Base-by-base conservation (phyloP, 306 rosid species). In the Ormosia emarginata region DNA sequence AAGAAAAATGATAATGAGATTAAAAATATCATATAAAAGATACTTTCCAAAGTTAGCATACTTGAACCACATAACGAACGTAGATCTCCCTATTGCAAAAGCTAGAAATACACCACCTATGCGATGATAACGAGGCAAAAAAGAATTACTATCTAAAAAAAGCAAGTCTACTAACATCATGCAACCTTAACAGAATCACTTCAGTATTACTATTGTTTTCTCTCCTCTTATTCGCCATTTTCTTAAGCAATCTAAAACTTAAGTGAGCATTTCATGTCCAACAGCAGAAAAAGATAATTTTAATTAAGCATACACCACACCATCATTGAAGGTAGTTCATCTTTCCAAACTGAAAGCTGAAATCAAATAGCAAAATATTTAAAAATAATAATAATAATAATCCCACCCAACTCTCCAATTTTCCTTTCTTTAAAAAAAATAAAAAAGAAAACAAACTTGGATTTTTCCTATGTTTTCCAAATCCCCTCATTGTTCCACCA, bases 241-340 rank as follows among this genome's bases (percentile, higher is more conserved):
- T 74, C 64, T 73, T 65, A 78, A 71, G 46, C 67, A 53, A 40
- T 78, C 34, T 36, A 40, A 43, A 78, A 77, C 61, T 74, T 47
- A 81, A 63, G 24, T 71, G 62, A 56, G 36, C 70, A 67, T 78
- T 64, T 57, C 30, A 79, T 34, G 39, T 49, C 72, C 30, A 34
- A n/a, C 36, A 73, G 43, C 47, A 76, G 47, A 58, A 75, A 77
- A n/a, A 5, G 6, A 29, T 12, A 52, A 36, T 41, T 36, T 53
- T 33, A 47, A 67, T 58, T 71, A 37, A 71, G 32, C 79, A 71
- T 24, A 81, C 67, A 68, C 40, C 77, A 85, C 10, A 71, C 17
- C 58, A 74, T 17, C 81, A 59, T 56, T 18, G 9, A 64, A 74
- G 62, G 34, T 53, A 78, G 59, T 29, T 81, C 70, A 74, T 62